phyloP scores from a whole-genome alignment of 2,329 filamentous ascomycete species.

The Fusarium chlamydosporum region DNA sequence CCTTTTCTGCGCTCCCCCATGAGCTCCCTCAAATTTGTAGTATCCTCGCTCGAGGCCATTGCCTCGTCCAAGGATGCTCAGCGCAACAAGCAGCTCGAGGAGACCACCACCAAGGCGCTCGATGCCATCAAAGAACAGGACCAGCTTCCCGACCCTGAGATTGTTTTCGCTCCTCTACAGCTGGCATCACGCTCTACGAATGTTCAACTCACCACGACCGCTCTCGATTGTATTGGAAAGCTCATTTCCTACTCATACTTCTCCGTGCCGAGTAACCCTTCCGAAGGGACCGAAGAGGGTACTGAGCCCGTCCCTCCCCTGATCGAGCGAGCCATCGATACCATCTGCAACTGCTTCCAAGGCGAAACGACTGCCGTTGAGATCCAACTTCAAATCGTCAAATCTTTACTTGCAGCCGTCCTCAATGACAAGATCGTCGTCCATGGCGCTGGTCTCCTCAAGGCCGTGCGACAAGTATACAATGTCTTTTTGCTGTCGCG shows the following conservation, averaged over 20 bases:
- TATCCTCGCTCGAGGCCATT: conserved; percentile 92
- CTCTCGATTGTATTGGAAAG: conserved; percentile 98
- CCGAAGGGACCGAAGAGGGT: conserved; percentile 59
- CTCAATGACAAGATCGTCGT: conserved; percentile 99
- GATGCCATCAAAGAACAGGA: conserved; percentile 89
- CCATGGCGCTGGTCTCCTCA: conserved; percentile 93
- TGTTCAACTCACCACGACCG: conserved; percentile 86
- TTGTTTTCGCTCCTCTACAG: conserved; percentile 91
- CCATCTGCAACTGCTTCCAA: conserved; percentile 99
- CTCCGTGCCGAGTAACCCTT: conserved; percentile 72
- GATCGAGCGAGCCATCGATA: conserved; percentile 98
- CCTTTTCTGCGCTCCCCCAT: conserved; percentile 70
- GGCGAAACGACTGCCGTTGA: conserved; percentile 93
- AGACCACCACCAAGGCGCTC: conserved; percentile 85
- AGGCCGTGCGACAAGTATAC: conserved; percentile 97
- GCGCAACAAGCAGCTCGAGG: conserved; percentile 85
- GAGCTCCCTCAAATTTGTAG: conserved; percentile 96
- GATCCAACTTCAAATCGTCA: conserved; percentile 97
- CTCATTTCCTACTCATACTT: conserved; percentile 99
- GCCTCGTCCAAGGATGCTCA: conserved; percentile 91
- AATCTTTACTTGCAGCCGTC: conserved; percentile 94
- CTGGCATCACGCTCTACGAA: conserved; percentile 90
- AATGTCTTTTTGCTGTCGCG: conserved; percentile 98
- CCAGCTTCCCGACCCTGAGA: conserved; percentile 86
- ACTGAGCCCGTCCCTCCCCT: conserved; percentile 72